Conservation (phyloP, 495 filamentous ascomycete species). For the Diplogelasinospora grovesii region DNA sequence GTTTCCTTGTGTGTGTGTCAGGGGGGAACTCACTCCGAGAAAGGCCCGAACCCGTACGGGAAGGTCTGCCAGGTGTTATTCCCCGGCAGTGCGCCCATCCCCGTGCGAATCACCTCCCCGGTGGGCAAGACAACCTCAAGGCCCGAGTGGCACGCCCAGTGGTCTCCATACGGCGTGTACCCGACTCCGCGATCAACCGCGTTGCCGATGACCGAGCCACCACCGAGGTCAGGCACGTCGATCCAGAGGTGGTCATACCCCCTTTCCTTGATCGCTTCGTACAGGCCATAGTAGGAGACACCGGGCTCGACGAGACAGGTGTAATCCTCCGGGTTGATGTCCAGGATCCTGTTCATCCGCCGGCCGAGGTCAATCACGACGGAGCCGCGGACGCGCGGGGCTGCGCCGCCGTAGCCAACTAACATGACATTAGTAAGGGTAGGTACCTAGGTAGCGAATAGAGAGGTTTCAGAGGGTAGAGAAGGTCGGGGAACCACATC, state of each 20-base stretch:
- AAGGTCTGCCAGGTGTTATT: slow-evolving; percentile 47
- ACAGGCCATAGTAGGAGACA: slow-evolving; percentile 48
- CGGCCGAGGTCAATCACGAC: slow-evolving; percentile 49
- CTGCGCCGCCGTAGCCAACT: slow-evolving; percentile 52
- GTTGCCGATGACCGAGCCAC: slow-evolving; percentile 41
- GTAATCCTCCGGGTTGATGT: slow-evolving; percentile 47
- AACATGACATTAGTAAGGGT: too few relatives aligned
- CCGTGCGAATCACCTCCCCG: slow-evolving; percentile 49
- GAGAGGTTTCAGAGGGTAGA: too few relatives aligned
- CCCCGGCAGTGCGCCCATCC: slow-evolving; percentile 51
- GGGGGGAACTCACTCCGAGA: slow-evolving; percentile 39
- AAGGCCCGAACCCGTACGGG: slow-evolving; percentile 50
- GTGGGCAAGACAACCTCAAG: slow-evolving; percentile 52
- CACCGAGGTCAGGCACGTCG: slow-evolving; percentile 50
- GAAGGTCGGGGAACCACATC: too few relatives aligned
- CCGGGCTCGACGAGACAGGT: slow-evolving; percentile 53
- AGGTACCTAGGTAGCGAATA: too few relatives aligned
- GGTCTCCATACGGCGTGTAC: slow-evolving; percentile 47
- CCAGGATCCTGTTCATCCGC: slow-evolving; percentile 49
- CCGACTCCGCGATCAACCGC: slow-evolving; percentile 51
- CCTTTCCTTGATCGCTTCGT: slow-evolving; percentile 43
- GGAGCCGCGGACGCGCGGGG: slow-evolving; percentile 46
- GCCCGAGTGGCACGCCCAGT: slow-evolving; percentile 49
- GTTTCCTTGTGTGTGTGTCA: too few relatives aligned
- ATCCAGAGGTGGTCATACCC: slow-evolving; percentile 39